Percentiles rank a stretch among this genome's conserved stretches.
phyloP scores from a whole-genome alignment of 2,329 filamentous ascomycete species.

The Ramularia endophylla region DNA sequence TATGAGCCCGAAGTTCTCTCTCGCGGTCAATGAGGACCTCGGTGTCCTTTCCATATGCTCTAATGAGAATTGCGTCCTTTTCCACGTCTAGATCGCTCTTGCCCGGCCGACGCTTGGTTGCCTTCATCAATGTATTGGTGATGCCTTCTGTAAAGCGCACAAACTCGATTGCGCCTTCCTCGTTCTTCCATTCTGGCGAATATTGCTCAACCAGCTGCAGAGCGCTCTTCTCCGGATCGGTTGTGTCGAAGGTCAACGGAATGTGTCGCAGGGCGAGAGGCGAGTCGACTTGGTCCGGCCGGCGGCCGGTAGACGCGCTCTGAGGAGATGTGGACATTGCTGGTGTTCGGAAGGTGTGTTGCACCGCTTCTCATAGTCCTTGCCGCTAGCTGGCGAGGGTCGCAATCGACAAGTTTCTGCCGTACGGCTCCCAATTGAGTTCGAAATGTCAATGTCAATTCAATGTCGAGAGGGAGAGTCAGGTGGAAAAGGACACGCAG shows the following conservation, averaged over 20 bases:
- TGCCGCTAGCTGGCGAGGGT: slow-evolving; percentile 3
- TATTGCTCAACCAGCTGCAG: slow-evolving; percentile 71
- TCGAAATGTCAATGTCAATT: neutral
- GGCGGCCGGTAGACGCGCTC: slow-evolving; percentile 19
- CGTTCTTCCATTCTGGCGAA: slow-evolving; percentile 73
- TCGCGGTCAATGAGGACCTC: slow-evolving; percentile 94
- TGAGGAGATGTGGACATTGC: slow-evolving; percentile 19
- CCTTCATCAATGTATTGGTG: slow-evolving; percentile 86
- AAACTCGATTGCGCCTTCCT: slow-evolving; percentile 72
- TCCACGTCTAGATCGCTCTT: slow-evolving; percentile 73
- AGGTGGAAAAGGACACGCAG: neutral
- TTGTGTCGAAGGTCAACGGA: slow-evolving; percentile 69
- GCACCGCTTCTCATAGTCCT: slow-evolving; percentile 12
- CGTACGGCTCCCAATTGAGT: slow-evolving; percentile 2
- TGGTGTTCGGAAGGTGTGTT: slow-evolving; percentile 10
- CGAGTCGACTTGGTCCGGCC: slow-evolving; percentile 25
- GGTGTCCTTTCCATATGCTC: slow-evolving; percentile 91
- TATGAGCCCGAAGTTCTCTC: slow-evolving; percentile 62
- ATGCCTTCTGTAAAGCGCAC: slow-evolving; percentile 95
- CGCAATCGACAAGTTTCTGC: slow-evolving; percentile 9
- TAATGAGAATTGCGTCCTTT: slow-evolving; percentile 76
- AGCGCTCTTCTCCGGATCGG: slow-evolving; percentile 72
- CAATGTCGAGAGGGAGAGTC: slow-evolving; percentile 3
- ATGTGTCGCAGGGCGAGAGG: slow-evolving; percentile 48
- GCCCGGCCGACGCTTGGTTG: slow-evolving; percentile 63